Conservation (phyloP, 257 asterid species). For the Solanum habrochaites region DNA sequence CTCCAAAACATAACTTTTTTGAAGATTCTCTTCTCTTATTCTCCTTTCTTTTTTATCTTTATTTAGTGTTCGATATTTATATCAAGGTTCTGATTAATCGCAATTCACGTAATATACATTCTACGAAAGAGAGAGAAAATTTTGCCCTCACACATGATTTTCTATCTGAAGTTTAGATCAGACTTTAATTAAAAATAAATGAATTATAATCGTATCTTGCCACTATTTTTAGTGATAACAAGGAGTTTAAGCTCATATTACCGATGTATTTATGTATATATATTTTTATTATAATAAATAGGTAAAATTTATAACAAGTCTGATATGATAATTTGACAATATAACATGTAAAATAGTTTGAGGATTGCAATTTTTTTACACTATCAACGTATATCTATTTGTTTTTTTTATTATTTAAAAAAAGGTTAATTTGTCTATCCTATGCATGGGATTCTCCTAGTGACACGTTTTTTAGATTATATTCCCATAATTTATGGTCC, state of each 20-base stretch:
- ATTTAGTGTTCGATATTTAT: neutral
- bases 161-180: too few relatives aligned
- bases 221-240: neutral
- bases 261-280: too few relatives aligned
- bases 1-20: constrained; percentile 64
- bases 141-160: neutral
- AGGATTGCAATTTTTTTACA: neutral
- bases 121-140: neutral
- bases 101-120: neutral
- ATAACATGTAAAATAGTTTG: neutral
- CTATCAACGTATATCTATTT: neutral
- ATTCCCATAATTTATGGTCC: constrained; percentile 34
- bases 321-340: neutral
- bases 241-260: neutral
- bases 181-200: too few relatives aligned
- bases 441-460: constrained; percentile 37
- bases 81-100: neutral
- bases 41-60: neutral
- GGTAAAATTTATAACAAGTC: neutral
- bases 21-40: constrained; percentile 38
- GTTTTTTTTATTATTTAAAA: rapidly evolving
- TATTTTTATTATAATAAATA: too few relatives aligned
- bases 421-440: neutral
- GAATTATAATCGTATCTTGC: neutral
- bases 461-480: constrained; percentile 39